phyloP scores from a whole-genome alignment of 129 eudicot genomes.

The Mikania micrantha region DNA sequence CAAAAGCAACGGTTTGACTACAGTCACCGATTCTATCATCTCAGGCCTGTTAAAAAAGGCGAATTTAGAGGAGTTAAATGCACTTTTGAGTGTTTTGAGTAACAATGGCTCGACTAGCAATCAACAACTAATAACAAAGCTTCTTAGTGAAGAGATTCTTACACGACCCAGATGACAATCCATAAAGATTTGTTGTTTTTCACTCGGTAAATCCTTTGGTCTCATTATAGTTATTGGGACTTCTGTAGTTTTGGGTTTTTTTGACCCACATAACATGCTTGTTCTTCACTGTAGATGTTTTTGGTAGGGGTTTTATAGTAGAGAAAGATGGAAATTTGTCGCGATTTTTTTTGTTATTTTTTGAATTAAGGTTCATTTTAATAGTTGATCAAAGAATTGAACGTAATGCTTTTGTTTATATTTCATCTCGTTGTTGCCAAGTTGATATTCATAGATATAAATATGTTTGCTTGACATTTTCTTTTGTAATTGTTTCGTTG shows the following conservation, averaged over 20 bases:
- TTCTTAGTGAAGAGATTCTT: constrained; percentile 58
- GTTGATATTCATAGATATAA: background rate
- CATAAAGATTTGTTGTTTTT: constrained; percentile 11
- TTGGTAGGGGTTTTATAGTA: constrained; percentile 16
- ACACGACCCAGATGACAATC: constrained; percentile 40
- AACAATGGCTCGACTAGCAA: constrained; percentile 31
- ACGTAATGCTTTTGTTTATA: background rate
- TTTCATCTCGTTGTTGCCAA: too few species aligned
- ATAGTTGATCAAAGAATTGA: constrained; percentile 10
- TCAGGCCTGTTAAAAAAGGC: constrained; percentile 65
- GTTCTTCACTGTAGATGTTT: constrained; percentile 17
- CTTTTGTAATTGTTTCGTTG: background rate
- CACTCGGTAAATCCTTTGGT: constrained; percentile 39
- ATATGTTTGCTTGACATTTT: background rate
- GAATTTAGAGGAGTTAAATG: constrained; percentile 51
- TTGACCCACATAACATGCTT: constrained; percentile 11
- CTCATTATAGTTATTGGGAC: constrained; percentile 16
- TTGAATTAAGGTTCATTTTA: constrained; percentile 15
- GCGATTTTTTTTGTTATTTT: background rate
- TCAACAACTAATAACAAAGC: constrained; percentile 30
- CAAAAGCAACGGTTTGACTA: constrained; percentile 17
- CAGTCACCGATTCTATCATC: constrained; percentile 34
- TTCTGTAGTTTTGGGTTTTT: constrained; percentile 1
- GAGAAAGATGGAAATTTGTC: constrained; percentile 16
- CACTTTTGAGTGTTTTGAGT: constrained; percentile 37